Conservation (phyloP, 1,284 basidiomycete genomes). For the Trichosporon asahii region DNA sequence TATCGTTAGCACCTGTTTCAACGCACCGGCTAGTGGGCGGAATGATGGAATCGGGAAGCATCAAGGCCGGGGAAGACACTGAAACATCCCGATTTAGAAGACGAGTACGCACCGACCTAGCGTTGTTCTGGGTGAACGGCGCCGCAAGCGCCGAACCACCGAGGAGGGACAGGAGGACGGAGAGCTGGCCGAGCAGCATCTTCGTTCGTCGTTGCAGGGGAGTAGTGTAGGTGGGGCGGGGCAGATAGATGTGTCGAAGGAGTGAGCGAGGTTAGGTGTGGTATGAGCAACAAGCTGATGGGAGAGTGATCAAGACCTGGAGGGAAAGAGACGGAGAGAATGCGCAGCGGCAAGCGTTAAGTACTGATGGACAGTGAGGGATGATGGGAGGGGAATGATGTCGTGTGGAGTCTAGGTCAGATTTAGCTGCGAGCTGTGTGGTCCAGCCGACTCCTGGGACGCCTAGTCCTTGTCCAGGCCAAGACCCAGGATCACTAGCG, state of each 20-base stretch:
- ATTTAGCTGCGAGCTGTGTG: neutral
- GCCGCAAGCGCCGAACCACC: neutral
- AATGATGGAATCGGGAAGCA: neutral
- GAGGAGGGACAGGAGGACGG: neutral
- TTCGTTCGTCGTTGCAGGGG: neutral
- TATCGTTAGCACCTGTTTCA: neutral
- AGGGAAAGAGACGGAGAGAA: neutral
- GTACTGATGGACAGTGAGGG: conserved; percentile 1
- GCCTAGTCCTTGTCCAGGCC: neutral
- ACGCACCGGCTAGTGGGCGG: neutral
- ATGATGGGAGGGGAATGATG: neutral
- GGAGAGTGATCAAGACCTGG: neutral
- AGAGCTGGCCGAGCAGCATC: conserved; percentile 8
- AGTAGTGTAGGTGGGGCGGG: neutral
- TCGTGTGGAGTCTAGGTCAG: neutral
- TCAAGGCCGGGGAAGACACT: neutral
- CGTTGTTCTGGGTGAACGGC: neutral
- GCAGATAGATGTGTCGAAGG: neutral
- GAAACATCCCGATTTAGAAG: neutral
- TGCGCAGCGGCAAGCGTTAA: neutral
- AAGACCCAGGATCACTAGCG: conserved; percentile 1
- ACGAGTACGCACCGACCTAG: neutral
- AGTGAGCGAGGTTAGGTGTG: neutral
- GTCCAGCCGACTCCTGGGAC: neutral
- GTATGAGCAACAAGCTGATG: neutral